phyloP scores from a whole-genome alignment of 2,329 filamentous ascomycete species.

The Colletotrichum sp. region DNA sequence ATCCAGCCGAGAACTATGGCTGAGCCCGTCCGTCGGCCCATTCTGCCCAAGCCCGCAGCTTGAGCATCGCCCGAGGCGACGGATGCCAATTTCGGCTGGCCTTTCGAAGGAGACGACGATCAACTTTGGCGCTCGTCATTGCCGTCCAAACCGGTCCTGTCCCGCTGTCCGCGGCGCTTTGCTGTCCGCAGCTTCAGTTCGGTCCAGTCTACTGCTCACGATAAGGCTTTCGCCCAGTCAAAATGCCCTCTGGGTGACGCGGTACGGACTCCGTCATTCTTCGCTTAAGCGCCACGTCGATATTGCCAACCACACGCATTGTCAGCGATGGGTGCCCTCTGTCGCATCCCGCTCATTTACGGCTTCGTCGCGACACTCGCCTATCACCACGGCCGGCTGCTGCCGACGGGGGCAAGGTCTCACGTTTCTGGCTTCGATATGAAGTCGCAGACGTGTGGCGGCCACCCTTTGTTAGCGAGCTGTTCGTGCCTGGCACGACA shows the following conservation, averaged over 20 bases:
- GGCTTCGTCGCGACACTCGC: neutral
- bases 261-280: neutral
- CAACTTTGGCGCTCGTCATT: neutral
- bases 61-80: neutral
- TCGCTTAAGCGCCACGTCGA: neutral
- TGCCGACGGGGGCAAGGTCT: neutral
- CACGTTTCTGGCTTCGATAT: neutral
- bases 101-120: neutral
- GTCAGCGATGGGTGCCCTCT: neutral
- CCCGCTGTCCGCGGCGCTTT: constrained; percentile 4
- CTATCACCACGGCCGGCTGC: neutral
- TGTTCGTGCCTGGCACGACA: neutral
- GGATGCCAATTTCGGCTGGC: neutral
- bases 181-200: constrained; percentile 4
- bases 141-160: neutral
- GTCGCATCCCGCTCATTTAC: constrained; percentile 5
- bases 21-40: neutral
- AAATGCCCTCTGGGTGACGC: neutral
- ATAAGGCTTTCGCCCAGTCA: neutral
- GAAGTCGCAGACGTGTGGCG: neutral
- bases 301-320: neutral
- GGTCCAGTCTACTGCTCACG: neutral
- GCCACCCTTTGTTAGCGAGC: neutral
- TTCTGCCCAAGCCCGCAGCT: neutral
- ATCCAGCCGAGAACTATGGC: neutral